These are phyloP conservation scores for Alternaria novae-zelandiae DNA, from an alignment of 2,329 filamentous ascomycete species.

Conservation along the genomic window DNA sequence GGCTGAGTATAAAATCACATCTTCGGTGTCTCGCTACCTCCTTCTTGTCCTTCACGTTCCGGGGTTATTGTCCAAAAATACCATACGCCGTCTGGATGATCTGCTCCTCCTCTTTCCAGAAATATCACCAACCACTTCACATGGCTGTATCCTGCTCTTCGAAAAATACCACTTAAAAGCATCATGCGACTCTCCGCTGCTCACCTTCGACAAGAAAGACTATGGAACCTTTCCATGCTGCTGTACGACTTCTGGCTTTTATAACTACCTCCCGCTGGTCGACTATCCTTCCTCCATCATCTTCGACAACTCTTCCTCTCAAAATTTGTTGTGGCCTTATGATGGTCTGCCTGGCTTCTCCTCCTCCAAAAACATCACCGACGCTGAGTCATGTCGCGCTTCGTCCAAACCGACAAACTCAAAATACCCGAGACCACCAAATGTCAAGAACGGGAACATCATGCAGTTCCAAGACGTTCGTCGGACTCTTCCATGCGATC, in stretches of 20 bases:
- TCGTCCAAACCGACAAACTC: neutral
- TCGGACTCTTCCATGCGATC: no score
- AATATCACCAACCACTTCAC: neutral
- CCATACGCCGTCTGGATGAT: rapidly evolving
- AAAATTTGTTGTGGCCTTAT: neutral
- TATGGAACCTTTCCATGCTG: no score
- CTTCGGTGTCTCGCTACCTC: neutral
- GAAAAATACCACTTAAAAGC: neutral
- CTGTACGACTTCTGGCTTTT: neutral
- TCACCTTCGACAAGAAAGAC: neutral
- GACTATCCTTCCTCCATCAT: neutral
- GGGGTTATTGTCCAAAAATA: neutral
- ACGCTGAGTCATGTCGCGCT: no score
- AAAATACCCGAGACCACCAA: neutral
- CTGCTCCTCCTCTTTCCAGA: neutral
- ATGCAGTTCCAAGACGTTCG: no score
- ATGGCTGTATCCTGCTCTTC: neutral
- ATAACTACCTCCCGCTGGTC: neutral
- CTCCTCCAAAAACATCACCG: no score
- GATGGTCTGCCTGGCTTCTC: neutral
- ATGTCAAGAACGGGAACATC: no score
- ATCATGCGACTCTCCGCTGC: neutral
- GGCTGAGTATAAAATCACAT: neutral
- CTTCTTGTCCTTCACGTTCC: neutral
- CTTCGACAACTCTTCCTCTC: neutral